Conservation (phyloP, 345 rosid genomes). For the Eucalyptus curtisii region DNA sequence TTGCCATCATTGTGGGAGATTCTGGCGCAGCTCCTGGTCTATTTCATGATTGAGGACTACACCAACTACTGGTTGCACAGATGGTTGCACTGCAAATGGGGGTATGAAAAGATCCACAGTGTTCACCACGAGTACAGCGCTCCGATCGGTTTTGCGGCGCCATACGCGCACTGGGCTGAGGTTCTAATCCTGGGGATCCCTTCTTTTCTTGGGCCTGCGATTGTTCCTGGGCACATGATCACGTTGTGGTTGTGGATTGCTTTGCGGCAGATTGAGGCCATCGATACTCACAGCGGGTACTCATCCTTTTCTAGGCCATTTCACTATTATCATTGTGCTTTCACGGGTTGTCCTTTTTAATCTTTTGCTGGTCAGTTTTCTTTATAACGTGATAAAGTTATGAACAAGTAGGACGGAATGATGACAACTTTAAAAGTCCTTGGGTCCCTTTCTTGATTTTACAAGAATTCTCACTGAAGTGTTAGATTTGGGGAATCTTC, state of each 20-base stretch:
- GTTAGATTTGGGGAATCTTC: neutral
- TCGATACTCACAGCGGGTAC: constrained; percentile 96
- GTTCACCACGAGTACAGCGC: constrained; percentile 89
- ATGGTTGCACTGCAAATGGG: constrained; percentile 76
- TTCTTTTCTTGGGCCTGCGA: constrained; percentile 82
- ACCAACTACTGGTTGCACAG: constrained; percentile 89
- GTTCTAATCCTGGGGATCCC: constrained; percentile 87
- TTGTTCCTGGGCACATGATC: constrained; percentile 90
- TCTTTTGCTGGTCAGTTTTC: neutral
- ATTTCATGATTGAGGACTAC: constrained; percentile 74
- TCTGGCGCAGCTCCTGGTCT: constrained; percentile 46
- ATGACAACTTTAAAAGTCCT: neutral
- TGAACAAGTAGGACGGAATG: neutral
- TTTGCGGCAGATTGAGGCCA: constrained; percentile 79
- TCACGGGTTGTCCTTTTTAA: neutral
- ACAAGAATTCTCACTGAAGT: neutral
- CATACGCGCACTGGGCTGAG: constrained; percentile 96
- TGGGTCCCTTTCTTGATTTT: neutral
- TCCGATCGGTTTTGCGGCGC: constrained; percentile 80
- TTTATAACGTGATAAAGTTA: neutral
- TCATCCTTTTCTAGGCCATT: neutral
- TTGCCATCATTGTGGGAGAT: constrained; percentile 72
- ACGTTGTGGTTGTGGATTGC: constrained; percentile 91
- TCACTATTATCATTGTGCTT: neutral
- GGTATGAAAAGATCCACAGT: constrained; percentile 78